Base-by-base conservation (phyloP, 352 stramenopile genomes). In the Phytopythium kandeliae region DNA sequence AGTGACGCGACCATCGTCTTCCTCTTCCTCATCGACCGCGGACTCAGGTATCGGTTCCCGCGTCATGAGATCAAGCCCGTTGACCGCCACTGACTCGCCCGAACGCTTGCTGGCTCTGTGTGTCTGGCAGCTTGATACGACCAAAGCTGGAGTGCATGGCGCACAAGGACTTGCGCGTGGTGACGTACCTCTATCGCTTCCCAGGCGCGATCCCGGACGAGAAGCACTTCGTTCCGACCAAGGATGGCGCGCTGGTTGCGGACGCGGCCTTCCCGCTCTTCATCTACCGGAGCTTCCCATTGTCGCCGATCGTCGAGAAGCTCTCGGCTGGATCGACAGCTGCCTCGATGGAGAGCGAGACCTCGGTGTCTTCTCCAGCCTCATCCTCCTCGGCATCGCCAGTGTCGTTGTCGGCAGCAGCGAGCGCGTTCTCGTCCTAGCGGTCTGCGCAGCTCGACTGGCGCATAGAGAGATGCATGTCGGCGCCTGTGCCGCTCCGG, bases 101-200 rank as follows among this genome's bases (percentile, higher is more conserved):
- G n/a, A n/a, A n/a, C n/a, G n/a, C n/a, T n/a, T n/a, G n/a, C n/a
- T 33, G 5, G 5, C 28, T 25, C 5, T 55, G 19, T 50, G 47
- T 19, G 8, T 55, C 44, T 13, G 46, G 42, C 24, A 86, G 79
- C 16, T 55, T 88, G 37, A 66, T 89, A 22, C 60, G 60, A 3
- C 63, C 67, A 5, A 75, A 78, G 54, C 65, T 88, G 9, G 47
- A 53, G 24, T 21, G 34, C 22, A 34, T 34, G 34, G 47, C 34
- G 13, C 31, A 55, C 45, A 3, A 47, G 35, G 19, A 48, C 53
- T 11, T 85, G 74, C 73, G 77, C 21, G 78, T 92, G 13, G 59
- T 89, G 46, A 90, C 81, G 42, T 92, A 92, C 52, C 51, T 92
- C 42, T 92, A 92, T 67, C 69, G 65, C 41, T 77, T 90, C 43